Conservation (phyloP, 129 eudicot species). For the Oenanthe sinensis region DNA sequence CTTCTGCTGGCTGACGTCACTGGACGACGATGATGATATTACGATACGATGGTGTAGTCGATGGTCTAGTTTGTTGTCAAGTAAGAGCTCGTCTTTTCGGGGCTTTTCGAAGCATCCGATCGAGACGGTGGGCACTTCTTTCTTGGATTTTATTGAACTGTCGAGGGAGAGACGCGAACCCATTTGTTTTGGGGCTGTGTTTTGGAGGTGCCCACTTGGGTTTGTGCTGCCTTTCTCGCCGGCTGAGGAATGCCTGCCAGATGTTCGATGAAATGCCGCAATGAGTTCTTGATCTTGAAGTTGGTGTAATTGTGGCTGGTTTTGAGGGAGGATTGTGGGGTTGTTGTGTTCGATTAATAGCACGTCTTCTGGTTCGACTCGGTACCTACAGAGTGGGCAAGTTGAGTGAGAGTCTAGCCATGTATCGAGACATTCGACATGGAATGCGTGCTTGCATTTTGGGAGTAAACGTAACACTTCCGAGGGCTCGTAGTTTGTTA, state of each 20-base stretch:
- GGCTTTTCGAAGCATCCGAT: slow-evolving; percentile 13
- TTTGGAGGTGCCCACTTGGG: background rate
- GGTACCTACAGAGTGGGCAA: slow-evolving; percentile 79
- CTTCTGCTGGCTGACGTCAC: slow-evolving; percentile 21
- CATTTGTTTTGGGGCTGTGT: slow-evolving; percentile 10
- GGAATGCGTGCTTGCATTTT: slow-evolving; percentile 88
- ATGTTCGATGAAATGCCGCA: slow-evolving; percentile 26
- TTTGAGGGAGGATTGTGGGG: background rate
- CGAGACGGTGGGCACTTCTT: slow-evolving; percentile 1
- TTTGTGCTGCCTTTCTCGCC: slow-evolving; percentile 31
- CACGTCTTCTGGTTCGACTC: slow-evolving; percentile 84
- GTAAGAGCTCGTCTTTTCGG: slow-evolving; percentile 52
- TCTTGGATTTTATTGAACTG: slow-evolving; percentile 14
- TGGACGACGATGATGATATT: slow-evolving; percentile 22
- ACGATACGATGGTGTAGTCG: slow-evolving; percentile 59
- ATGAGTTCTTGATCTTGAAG: slow-evolving; percentile 10
- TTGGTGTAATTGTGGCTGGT: background rate
- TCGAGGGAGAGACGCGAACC: slow-evolving; percentile 20
- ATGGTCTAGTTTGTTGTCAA: slow-evolving; percentile 20
- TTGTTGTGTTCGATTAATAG: slow-evolving; percentile 31
- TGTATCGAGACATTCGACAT: slow-evolving; percentile 82
- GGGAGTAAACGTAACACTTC: slow-evolving; percentile 69
- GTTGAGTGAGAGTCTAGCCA: slow-evolving; percentile 96
- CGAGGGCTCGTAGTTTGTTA: slow-evolving; percentile 44
- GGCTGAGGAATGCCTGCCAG: slow-evolving; percentile 67